These are phyloP conservation scores for Stereocaulon alpinum DNA, from an alignment of 495 filamentous ascomycete species.

Conservation along the genomic window DNA sequence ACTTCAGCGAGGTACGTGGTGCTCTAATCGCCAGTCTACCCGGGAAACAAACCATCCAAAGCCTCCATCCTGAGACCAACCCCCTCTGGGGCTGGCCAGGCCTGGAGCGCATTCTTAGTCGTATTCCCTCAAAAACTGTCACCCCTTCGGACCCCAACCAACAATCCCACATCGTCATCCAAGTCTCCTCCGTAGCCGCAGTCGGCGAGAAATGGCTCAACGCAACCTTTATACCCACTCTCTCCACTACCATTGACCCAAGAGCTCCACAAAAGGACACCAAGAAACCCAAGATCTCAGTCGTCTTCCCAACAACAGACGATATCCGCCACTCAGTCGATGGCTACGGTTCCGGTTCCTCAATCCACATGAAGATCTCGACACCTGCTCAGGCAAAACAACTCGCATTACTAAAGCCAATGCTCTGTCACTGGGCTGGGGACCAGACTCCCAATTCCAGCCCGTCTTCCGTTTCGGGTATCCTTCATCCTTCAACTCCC, in stretches of 20 bases:
- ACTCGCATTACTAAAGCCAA: slow-evolving; percentile 58
- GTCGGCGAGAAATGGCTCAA: slow-evolving; percentile 73
- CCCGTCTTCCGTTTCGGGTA: slow-evolving; percentile 7
- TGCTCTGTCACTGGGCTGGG: slow-evolving; percentile 62
- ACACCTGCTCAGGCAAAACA: slow-evolving; percentile 61
- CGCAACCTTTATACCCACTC: slow-evolving; percentile 50
- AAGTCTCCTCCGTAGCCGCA: slow-evolving; percentile 77
- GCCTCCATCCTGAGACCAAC: slow-evolving; percentile 28
- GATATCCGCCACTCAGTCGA: slow-evolving; percentile 72
- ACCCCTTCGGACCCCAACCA: not conserved
- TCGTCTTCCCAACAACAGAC: slow-evolving; percentile 71
- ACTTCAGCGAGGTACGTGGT: slow-evolving; percentile 61
- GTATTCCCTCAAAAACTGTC: slow-evolving; percentile 35
- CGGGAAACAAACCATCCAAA: slow-evolving; percentile 43
- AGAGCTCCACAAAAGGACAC: slow-evolving; percentile 3
- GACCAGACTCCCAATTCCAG: not conserved
- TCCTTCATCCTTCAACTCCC: not conserved
- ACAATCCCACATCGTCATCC: slow-evolving; percentile 53
- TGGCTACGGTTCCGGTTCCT: slow-evolving; percentile 66
- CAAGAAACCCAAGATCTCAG: slow-evolving; percentile 36
- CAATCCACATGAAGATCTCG: slow-evolving; percentile 73
- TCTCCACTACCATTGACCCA: slow-evolving; percentile 26
- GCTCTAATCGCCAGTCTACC: slow-evolving; percentile 71
- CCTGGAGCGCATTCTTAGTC: slow-evolving; percentile 48
- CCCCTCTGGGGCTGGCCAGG: slow-evolving; percentile 68